A percentile compares a stretch with the other conserved stretches of the same genome.
Conservation (phyloP, 768 basidiomycete genomes). For the Leccinum fibrillosum region DNA sequence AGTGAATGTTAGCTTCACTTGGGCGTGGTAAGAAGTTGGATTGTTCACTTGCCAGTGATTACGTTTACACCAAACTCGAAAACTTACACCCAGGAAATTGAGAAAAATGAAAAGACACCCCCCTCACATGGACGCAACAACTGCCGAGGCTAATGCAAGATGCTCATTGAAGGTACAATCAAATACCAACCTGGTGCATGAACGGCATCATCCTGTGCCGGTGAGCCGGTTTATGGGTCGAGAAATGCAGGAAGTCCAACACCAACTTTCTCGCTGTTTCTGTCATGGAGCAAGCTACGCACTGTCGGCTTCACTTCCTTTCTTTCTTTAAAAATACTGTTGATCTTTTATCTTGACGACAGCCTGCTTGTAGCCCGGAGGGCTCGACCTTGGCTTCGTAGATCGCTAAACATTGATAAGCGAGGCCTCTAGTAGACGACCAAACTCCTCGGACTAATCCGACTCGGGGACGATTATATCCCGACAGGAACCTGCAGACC, state of each 20-base stretch:
- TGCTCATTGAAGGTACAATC: neutral
- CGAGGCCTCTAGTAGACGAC: neutral
- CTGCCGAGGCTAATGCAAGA: neutral
- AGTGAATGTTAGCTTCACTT: neutral
- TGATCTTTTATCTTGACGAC: neutral
- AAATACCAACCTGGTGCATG: neutral
- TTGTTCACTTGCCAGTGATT: neutral
- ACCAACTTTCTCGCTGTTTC: neutral
- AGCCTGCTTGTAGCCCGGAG: neutral
- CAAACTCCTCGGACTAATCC: constrained; percentile 21
- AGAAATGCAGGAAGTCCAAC: neutral
- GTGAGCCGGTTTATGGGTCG: neutral
- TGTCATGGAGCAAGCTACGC: neutral
- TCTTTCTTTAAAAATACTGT: neutral
- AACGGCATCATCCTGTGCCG: neutral
- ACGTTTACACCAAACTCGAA: constrained; percentile 1
- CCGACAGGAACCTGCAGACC: neutral
- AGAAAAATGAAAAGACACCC: neutral
- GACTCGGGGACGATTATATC: neutral
- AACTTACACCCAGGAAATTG: constrained; percentile 9
- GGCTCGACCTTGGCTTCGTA: neutral
- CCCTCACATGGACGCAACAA: constrained; percentile 9
- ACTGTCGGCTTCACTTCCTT: neutral
- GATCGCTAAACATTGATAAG: neutral
- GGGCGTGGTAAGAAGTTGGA: constrained; percentile 1